Evolutionary conservation across 768 basidiomycete genomes (phyloP), one percentile per base, ranked within the genome.

Genomic region (Mycena pura): DNA sequence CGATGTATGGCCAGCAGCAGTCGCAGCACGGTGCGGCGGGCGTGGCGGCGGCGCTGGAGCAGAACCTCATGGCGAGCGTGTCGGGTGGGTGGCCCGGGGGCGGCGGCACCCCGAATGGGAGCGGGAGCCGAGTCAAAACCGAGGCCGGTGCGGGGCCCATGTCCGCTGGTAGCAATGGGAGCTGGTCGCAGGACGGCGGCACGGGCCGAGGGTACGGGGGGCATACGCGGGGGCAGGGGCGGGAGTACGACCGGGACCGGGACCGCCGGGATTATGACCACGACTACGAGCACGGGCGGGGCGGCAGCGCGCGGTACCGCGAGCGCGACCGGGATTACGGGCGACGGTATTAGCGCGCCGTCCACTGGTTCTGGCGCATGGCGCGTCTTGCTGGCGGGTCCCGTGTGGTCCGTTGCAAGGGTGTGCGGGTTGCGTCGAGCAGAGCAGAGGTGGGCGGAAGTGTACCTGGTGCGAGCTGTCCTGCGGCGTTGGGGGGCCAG

Each of bases 11-110:
- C n/a, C 25, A 39, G 54, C 54, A 46, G 54, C 54, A 45, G 53
- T 15, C 34, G 43, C 39, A 41, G 28, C 32, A 38, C 54, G 57
- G 47, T 17, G 57, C 57, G 41, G 32, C 40, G 48, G 34, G 57
- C 24, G 41, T 50, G 8, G 48, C 48, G 40, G 57, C 49, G n/a
- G 49, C 49, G 32, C 48, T 59, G 11, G 57, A 59, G 48, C 40
- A 47, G 48, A 19, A 28, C 14, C 41, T 59, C 6, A 59, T 59
- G 57, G 48, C 29, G 3, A 34, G n/a, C 29, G 29, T 27, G 8
- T 19, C 6, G 6, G n/a, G 28, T 7, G 25, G 27, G 5, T 31
- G 6, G 25, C 19, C 29, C 22, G 38, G 38, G 11, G 28, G 39
- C 34, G 28, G 31, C 2, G 28, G 29, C 24, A 47, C 34, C n/a